A percentile compares a stretch with the other conserved stretches of the same genome.
These are phyloP conservation scores for Boeremia exigua DNA, from an alignment of 2,329 filamentous ascomycete species.

Conservation along the genomic window DNA sequence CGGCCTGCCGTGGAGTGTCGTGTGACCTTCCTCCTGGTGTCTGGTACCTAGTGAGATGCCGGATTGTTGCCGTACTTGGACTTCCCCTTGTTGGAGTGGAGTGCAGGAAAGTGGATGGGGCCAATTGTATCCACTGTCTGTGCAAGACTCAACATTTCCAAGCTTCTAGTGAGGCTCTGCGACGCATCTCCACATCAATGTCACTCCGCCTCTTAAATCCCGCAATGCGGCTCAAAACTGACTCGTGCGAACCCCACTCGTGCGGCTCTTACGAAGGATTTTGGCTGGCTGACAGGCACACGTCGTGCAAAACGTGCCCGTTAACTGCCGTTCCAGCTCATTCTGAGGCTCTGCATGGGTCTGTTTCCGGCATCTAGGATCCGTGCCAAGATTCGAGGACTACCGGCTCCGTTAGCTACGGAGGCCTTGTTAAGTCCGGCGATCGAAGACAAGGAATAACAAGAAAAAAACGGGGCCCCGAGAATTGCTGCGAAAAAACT, in stretches of 20 bases:
- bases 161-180: constrained; percentile 20
- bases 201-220: constrained; percentile 17
- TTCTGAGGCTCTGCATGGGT: neutral
- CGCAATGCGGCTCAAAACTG: constrained; percentile 19
- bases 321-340: neutral
- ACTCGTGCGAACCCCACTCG: constrained; percentile 10
- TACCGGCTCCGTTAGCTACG: constrained; percentile 6
- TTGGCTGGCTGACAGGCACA: neutral
- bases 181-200: constrained; percentile 18
- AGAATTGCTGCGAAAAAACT: constrained; percentile 1
- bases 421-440: constrained; percentile 5
- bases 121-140: constrained; percentile 9
- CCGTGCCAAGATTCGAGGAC: constrained; percentile 12
- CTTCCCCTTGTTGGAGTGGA: neutral
- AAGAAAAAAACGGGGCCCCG: constrained; percentile 11
- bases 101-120: constrained; percentile 6
- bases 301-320: neutral
- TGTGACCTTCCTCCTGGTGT: constrained; percentile 2
- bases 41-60: neutral
- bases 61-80: constrained; percentile 1
- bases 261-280: constrained; percentile 5
- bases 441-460: constrained; percentile 11
- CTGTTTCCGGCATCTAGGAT: constrained; percentile 1
- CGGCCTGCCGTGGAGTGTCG: constrained; percentile 7
- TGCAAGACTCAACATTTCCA: constrained; percentile 18